Evolutionary conservation across 129 eudicot genomes (phyloP), one percentile per base, ranked within the genome.

Genomic region (Calendula officinalis): DNA sequence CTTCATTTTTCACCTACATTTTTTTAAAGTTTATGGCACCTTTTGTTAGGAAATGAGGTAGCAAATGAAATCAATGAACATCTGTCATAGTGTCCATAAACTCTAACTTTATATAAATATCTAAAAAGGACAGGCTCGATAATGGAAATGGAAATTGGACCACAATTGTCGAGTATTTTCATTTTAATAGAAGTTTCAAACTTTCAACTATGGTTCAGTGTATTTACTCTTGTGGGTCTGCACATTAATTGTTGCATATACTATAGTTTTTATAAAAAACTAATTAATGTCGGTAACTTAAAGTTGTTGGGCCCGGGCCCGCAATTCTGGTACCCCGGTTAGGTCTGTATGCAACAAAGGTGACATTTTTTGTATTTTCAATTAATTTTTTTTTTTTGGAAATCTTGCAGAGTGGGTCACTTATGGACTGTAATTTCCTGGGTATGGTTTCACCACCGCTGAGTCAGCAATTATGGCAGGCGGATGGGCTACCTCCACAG

Each of bases 401-500:
- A 54, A 58, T 42, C 17, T 69, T 70, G 74, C 76, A 83, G 96
- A 68, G 67, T 72, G 95, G 85, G 64, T 74, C 96, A 14, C 68
- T 75, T 7, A 67, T 84, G 68, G 95, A 83, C 49, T 76, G 80
- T 75, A 74, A 62, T 72, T 78, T 73, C 61, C 69, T 61, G 9
- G 80, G 78, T 58, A 75, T 83, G 78, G 71, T 78, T 59, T 69
- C 82, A 81, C 92, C 95, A 4, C 63, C 83, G 56, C 46, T 57
- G 22, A 57, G 56, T 64, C 95, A 82, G 60, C 88, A 84, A 63
- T 73, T 68, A 16, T 82, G 85, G 88, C 90, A 80, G 11, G 32
- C 78, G 37, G 90, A 87, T 60, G 84, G 71, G 40, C 60, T 78
- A 59, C 59, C 72, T 56, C 82, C 79, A 50, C 96, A 82, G 41